phyloP scores from a whole-genome alignment of 495 filamentous ascomycete genomes.

The Aspergillus ostianus region DNA sequence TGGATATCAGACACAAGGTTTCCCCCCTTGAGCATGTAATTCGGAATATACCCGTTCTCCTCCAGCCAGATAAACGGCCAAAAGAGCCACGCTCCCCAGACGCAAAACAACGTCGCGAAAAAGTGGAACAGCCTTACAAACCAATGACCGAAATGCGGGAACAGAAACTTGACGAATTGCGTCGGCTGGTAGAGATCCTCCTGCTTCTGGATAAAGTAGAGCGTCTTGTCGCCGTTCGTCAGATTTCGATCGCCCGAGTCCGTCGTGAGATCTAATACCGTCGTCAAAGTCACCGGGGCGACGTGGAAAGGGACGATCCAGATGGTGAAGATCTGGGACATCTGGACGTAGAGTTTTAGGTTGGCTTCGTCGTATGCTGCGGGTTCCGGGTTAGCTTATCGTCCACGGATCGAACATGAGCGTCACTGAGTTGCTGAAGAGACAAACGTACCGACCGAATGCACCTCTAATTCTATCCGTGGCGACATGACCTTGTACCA shows the following conservation, averaged over 20 bases:
- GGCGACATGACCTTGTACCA: constrained; percentile 88
- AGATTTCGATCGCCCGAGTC: constrained; percentile 8
- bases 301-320: constrained; percentile 74
- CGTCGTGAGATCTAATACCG: constrained; percentile 60
- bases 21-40: constrained; percentile 20
- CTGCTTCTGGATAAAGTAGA: constrained; percentile 70
- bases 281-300: constrained; percentile 66
- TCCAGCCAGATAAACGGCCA: constrained; percentile 52
- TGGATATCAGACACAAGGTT: constrained; percentile 14
- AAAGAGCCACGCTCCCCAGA: constrained; percentile 50
- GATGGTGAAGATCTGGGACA: constrained; percentile 71
- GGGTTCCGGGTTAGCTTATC: not conserved
- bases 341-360: constrained; percentile 64
- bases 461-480: constrained; percentile 63
- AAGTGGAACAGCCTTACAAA: constrained; percentile 59
- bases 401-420: not conserved
- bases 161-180: constrained; percentile 70
- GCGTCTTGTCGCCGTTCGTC: constrained; percentile 23
- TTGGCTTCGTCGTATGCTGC: constrained; percentile 65
- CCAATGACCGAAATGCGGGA: constrained; percentile 39
- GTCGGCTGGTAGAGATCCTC: constrained; percentile 82
- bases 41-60: constrained; percentile 10
- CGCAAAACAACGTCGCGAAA: constrained; percentile 59
- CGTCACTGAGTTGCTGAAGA: not conserved
- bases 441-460: constrained; percentile 59